Evolutionary conservation across 2,329 filamentous ascomycete genomes (phyloP), one percentile per base, ranked within the genome.

Genomic region (Calonectria crousiana): DNA sequence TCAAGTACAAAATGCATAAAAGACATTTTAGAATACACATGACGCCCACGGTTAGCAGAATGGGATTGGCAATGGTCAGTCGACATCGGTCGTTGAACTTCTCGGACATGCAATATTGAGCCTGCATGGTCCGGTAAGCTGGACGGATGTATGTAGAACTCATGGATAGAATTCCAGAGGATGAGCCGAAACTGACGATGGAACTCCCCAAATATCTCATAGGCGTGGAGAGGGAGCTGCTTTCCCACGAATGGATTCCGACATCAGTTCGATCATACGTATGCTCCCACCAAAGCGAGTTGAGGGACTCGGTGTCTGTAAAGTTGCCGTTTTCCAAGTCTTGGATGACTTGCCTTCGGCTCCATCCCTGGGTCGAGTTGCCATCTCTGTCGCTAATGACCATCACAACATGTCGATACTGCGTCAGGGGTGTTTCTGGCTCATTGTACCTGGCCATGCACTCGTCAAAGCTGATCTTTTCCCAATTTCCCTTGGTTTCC

Each of bases 1-100:
- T 72, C 2, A 77, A 32, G 1, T 75, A 76, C 3, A 74, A 9
- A 2, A 73, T 56, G 38, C 77, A 77, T 0, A 78, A 18, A 0
- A 47, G 6, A 13, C 75, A 64, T 47, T 76, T 77, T 10, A 77
- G 34, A 38, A 64, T n/a, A 23, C 76, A 78, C 75, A 78, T 74
- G 8, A 74, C 11, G 16, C 67, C 73, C 6, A 77, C 75, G 2
- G 77, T 71, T 0, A 77, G 51, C 0, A 78, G 41, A 11, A 78
- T 72, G n/a, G 69, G 74, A 11, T 78, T 78, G 0, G 76, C 71
- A 16, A 78, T 23, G 11, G 66, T 78, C 1, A 78, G 3, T 4
- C 65, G 47, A 18, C 76, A 78, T 1, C 64, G 36, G 30, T 76
- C 76, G 2, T 76, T 67, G 6, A 44, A 62, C 5, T 60, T 36